Conservation (phyloP, 495 filamentous ascomycete species). For the Annulohypoxylon nitens region DNA sequence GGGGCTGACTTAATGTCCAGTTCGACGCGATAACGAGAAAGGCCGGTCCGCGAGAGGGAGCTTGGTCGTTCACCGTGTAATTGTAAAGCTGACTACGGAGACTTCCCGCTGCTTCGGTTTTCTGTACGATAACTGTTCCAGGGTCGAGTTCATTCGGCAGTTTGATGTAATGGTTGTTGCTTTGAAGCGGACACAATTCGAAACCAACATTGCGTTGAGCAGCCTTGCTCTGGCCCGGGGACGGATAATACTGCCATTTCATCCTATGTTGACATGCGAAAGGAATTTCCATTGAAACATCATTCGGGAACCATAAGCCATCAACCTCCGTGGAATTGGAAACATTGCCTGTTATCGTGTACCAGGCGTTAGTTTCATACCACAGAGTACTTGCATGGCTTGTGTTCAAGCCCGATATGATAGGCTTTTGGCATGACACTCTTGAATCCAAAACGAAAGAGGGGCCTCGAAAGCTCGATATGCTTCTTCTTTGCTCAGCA, state of each 20-base stretch:
- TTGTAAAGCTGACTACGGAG: slow-evolving; percentile 2
- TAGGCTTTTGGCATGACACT: slow-evolving; percentile 5
- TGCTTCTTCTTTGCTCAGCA: background rate
- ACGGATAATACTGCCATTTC: background rate
- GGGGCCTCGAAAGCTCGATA: slow-evolving; percentile 1
- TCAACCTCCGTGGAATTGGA: background rate
- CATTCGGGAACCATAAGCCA: background rate
- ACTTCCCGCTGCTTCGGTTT: background rate
- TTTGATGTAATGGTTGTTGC: background rate
- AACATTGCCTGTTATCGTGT: background rate
- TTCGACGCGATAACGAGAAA: slow-evolving; percentile 1
- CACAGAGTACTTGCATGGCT: background rate
- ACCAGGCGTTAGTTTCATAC: background rate
- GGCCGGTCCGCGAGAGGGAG: background rate
- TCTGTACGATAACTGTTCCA: background rate
- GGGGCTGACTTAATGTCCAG: background rate
- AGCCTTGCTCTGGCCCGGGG: background rate
- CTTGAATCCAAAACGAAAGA: slow-evolving; percentile 7
- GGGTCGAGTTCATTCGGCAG: background rate
- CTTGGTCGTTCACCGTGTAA: background rate
- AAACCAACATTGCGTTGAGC: background rate
- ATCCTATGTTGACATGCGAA: slow-evolving; percentile 1
- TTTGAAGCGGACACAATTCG: background rate
- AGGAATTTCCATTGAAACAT: background rate
- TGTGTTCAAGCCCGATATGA: background rate